Conservation (phyloP, 2,329 filamentous ascomycete species). For the Cadophora sp. region DNA sequence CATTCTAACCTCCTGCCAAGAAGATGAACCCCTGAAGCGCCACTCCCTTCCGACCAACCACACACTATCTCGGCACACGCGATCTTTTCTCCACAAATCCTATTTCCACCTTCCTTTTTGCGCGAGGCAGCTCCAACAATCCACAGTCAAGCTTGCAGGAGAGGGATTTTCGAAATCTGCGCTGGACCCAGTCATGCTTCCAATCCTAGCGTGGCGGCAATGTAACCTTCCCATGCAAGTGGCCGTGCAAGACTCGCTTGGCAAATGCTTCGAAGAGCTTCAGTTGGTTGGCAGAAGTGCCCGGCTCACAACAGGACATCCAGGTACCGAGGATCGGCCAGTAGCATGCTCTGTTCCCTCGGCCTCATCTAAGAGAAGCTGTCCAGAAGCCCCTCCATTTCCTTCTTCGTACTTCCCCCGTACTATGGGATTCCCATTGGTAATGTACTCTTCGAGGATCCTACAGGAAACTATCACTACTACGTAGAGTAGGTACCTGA, state of each 20-base stretch:
- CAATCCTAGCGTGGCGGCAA: not conserved
- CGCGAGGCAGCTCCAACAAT: constrained; percentile 6
- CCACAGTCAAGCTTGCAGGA: not conserved
- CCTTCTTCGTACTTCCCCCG: not conserved
- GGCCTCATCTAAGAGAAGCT: constrained; percentile 7
- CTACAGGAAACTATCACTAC: not conserved
- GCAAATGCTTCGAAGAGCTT: constrained; percentile 16
- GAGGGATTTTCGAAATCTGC: not conserved
- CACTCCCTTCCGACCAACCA: not conserved
- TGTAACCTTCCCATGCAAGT: constrained; percentile 14
- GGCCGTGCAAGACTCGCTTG: constrained; percentile 16
- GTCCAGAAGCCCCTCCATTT: not conserved
- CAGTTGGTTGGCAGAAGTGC: constrained; percentile 14
- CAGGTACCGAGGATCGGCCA: constrained; percentile 4
- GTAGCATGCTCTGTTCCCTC: constrained; percentile 1
- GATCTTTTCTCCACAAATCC: constrained; percentile 2
- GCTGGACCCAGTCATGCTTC: not conserved
- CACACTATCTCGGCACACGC: not conserved
- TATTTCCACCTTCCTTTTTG: constrained; percentile 14
- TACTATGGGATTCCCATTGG: not conserved
- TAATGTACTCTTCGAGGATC: not conserved
- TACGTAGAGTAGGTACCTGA: not conserved
- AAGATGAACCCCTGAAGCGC: not conserved
- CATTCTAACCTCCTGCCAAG: constrained; percentile 1
- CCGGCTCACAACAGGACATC: not conserved